phyloP scores from a whole-genome alignment of 1,284 basidiomycete species.

The Sanguinoderma infundibulare region DNA sequence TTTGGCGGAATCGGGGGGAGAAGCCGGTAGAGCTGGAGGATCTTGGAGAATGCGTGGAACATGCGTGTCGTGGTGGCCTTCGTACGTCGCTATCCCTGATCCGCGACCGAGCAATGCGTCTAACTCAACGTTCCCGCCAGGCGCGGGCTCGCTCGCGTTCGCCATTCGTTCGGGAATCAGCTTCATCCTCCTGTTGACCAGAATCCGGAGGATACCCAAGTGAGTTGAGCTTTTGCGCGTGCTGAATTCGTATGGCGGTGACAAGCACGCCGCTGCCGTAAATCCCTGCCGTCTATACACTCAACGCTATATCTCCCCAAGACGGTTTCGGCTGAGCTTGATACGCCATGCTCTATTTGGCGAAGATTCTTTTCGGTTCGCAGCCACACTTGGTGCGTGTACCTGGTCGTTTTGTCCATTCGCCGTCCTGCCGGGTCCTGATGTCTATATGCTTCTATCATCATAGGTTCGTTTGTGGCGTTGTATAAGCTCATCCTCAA shows the following conservation, averaged over 20 bases:
- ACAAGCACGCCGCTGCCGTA: background rate
- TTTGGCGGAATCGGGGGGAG: conserved; percentile 87
- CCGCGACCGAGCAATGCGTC: background rate
- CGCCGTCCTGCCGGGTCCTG: background rate
- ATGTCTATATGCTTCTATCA: background rate
- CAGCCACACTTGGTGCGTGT: conserved; percentile 78
- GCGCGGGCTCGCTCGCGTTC: conserved; percentile 80
- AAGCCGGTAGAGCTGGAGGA: conserved; percentile 71
- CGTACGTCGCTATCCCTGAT: conserved; percentile 55
- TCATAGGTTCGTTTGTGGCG: conserved; percentile 76
- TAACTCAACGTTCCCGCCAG: conserved; percentile 41
- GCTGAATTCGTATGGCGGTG: background rate
- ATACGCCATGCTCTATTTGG: conserved; percentile 84
- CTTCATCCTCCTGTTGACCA: conserved; percentile 73
- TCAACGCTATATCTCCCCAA: background rate
- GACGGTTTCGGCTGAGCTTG: conserved; percentile 50
- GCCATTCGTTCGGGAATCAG: conserved; percentile 83
- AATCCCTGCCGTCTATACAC: background rate
- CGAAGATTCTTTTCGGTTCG: conserved; percentile 79
- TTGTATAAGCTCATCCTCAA: conserved; percentile 87
- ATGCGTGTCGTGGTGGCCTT: conserved; percentile 76
- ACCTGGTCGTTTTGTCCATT: background rate
- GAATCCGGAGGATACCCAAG: conserved; percentile 68
- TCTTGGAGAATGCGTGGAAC: conserved; percentile 71
- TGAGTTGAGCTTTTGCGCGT: conserved; percentile 38